phyloP scores from a whole-genome alignment of 2,329 filamentous ascomycete genomes.

The Calonectria hongkongensis region DNA sequence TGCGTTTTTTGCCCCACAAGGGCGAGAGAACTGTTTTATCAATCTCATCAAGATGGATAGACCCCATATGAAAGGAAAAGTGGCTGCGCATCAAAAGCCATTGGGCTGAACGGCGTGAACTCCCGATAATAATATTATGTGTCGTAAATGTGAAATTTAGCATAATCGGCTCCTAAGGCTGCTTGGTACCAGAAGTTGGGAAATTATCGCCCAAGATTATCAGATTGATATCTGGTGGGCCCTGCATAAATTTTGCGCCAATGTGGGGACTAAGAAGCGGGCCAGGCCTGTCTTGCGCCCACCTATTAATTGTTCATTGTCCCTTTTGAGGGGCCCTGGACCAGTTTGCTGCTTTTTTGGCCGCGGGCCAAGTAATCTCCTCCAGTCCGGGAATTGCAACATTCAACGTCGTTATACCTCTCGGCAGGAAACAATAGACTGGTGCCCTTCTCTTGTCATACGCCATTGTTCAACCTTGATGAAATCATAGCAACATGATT shows the following conservation, averaged over 20 bases:
- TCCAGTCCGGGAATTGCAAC: too few relatives aligned
- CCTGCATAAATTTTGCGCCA: constrained; percentile 14
- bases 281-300: background rate
- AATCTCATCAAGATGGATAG: background rate
- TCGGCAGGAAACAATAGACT: too few relatives aligned
- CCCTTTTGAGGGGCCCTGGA: background rate
- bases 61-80: too few relatives aligned
- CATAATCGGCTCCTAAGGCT: background rate
- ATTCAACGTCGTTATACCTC: too few relatives aligned
- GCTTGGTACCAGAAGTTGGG: background rate
- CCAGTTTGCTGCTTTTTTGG: background rate
- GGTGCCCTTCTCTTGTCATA: too few relatives aligned
- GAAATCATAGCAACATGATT: background rate
- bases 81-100: too few relatives aligned
- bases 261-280: constrained; percentile 1
- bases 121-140: too few relatives aligned
- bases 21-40: background rate
- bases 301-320: constrained; percentile 10
- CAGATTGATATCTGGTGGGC: constrained; percentile 14
- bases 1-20: background rate
- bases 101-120: too few relatives aligned
- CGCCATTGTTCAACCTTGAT: background rate
- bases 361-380: background rate
- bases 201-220: constrained; percentile 5
- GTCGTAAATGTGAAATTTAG: too few relatives aligned